These are phyloP conservation scores for Chytriomyces sp. DNA, from an alignment of 192 early-diverging fungal genomes.

Conservation along the genomic window DNA sequence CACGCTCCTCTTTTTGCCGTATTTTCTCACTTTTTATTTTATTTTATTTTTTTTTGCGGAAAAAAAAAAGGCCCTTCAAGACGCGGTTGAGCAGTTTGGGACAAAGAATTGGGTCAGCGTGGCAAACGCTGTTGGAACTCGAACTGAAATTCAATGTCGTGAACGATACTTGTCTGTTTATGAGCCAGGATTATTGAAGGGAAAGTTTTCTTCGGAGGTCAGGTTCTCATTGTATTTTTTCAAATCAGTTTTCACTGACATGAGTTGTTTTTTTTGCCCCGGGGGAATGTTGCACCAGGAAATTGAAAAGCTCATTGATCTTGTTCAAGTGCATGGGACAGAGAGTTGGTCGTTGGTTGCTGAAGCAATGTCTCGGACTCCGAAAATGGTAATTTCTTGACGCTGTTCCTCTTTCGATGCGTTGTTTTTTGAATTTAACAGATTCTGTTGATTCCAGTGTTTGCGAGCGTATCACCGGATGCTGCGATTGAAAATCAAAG, in stretches of 20 bases:
- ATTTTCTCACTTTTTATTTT: no score
- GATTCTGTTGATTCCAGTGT: no score
- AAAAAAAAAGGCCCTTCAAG: slow-evolving; percentile 12
- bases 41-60: background rate
- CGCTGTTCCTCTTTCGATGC: no score
- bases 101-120: slow-evolving; percentile 21
- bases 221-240: no score
- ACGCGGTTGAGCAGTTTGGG: slow-evolving; percentile 7
- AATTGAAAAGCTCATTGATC: background rate
- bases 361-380: slow-evolving; percentile 20
- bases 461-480: no score
- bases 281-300: slow-evolving; percentile 12
- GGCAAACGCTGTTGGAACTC: slow-evolving; percentile 8
- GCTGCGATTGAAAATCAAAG: no score
- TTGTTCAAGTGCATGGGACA: slow-evolving; percentile 11
- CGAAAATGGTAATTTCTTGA: slow-evolving; percentile 25
- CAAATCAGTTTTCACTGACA: background rate
- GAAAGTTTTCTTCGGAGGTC: slow-evolving; percentile 16
- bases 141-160: slow-evolving; percentile 34
- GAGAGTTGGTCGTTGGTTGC: slow-evolving; percentile 7
- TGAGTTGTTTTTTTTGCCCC: background rate
- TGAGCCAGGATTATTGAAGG: slow-evolving; percentile 30
- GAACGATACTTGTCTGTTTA: slow-evolving; percentile 26
- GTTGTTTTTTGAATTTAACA: no score
- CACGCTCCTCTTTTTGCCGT: no score